Conservation (phyloP, 164 flowering plant species). For the Houttuynia cordata region DNA sequence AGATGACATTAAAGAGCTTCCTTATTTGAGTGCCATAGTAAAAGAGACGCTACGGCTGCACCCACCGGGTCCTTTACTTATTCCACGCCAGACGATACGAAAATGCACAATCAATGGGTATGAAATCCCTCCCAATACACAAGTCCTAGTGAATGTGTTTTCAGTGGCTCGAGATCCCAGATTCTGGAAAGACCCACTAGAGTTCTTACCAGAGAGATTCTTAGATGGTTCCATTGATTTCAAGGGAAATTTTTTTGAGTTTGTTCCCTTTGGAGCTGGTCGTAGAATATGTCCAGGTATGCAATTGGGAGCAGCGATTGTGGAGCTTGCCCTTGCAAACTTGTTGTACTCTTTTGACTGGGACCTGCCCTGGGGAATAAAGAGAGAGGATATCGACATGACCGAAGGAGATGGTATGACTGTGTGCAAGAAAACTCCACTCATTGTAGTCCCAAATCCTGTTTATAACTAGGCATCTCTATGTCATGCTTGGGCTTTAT, state of each 20-base stretch:
- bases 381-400: slow-evolving; percentile 1
- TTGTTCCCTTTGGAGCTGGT: slow-evolving; percentile 1
- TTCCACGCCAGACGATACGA: neutral
- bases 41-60: slow-evolving; percentile 3
- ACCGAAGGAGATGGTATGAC: neutral
- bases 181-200: neutral
- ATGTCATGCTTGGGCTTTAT: too few species aligned
- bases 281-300: neutral
- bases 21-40: neutral
- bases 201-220: neutral
- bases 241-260: slow-evolving; percentile 1
- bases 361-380: slow-evolving; percentile 1
- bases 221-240: neutral
- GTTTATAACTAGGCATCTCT: too few species aligned
- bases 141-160: neutral
- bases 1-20: neutral
- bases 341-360: neutral
- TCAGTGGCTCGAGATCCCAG: neutral
- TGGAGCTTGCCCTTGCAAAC: slow-evolving; percentile 3
- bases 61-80: neutral
- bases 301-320: neutral
- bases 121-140: neutral
- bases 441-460: neutral
- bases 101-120: neutral
- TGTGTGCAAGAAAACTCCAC: slow-evolving; percentile 3